These are phyloP conservation scores for Rhodofomes roseus DNA, from an alignment of 1,284 basidiomycete genomes.

Conservation along the genomic window DNA sequence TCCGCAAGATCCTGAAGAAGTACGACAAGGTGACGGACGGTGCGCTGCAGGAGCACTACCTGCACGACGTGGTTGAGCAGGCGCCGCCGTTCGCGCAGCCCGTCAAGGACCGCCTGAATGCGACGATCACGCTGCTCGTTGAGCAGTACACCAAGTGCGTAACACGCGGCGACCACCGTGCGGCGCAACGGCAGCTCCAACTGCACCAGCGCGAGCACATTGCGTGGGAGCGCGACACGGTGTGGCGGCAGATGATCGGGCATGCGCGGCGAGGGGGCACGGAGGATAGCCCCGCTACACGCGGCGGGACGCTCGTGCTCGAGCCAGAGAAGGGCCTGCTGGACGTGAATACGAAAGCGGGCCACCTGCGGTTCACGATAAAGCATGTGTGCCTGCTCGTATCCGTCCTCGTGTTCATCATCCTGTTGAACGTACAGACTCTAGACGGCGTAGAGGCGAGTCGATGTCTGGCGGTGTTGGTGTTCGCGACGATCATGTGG, in stretches of 20 bases:
- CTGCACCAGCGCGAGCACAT: slow-evolving; percentile 91
- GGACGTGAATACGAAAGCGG: slow-evolving; percentile 57
- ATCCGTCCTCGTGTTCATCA: slow-evolving; percentile 55
- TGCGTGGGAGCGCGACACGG: slow-evolving; percentile 92
- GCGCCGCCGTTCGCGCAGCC: slow-evolving; percentile 65
- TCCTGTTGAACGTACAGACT: slow-evolving; percentile 57
- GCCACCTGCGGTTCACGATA: slow-evolving; percentile 59
- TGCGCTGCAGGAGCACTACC: slow-evolving; percentile 80
- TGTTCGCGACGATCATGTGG: slow-evolving; percentile 94
- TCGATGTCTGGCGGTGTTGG: slow-evolving; percentile 87
- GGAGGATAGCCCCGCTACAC: slow-evolving; percentile 35
- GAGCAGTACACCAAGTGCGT: slow-evolving; percentile 87
- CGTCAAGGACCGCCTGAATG: slow-evolving; percentile 65
- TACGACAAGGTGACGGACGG: slow-evolving; percentile 95
- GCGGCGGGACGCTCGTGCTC: slow-evolving; percentile 50
- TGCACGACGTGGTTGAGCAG: slow-evolving; percentile 72
- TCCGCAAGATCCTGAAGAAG: slow-evolving; percentile 98
- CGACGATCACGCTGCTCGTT: slow-evolving; percentile 59
- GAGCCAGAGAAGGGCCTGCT: slow-evolving; percentile 51
- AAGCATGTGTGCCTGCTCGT: slow-evolving; percentile 58
- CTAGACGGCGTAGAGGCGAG: slow-evolving; percentile 78
- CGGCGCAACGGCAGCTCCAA: slow-evolving; percentile 81
- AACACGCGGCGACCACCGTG: slow-evolving; percentile 66
- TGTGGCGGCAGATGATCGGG: slow-evolving; percentile 98
- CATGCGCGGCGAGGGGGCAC: slow-evolving; percentile 72